phyloP scores from a whole-genome alignment of 1,284 basidiomycete genomes.

The Cystobasidium sp. region DNA sequence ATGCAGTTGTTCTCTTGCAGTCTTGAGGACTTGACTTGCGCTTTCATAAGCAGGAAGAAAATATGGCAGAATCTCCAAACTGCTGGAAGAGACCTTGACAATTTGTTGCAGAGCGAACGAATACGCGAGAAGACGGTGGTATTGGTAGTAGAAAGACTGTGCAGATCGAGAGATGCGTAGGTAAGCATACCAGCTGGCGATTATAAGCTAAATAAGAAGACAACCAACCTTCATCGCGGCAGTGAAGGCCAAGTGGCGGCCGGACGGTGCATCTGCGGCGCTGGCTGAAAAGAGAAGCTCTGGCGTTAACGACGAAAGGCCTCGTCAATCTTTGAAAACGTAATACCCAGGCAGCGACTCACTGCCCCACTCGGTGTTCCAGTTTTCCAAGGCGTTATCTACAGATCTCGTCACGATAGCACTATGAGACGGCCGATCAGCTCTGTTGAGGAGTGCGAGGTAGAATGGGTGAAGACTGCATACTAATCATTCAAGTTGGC shows the following conservation, averaged over 20 bases:
- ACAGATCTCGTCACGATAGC: conserved; percentile 36
- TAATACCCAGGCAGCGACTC: neutral
- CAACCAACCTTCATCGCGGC: conserved; percentile 15
- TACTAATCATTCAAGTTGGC: conserved; percentile 31
- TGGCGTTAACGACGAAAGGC: neutral
- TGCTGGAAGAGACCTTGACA: conserved; percentile 6
- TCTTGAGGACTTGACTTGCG: conserved; percentile 50
- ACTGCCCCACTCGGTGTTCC: conserved; percentile 34
- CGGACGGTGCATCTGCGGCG: neutral
- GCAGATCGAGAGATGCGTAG: too few relatives aligned
- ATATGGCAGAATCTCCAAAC: conserved; percentile 44
- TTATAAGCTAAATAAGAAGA: too few relatives aligned
- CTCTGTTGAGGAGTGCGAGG: neutral
- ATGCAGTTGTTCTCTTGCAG: conserved; percentile 55
- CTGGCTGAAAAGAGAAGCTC: neutral
- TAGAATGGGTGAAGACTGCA: neutral
- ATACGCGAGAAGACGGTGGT: conserved; percentile 33
- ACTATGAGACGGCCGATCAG: neutral
- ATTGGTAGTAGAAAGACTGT: conserved; percentile 31
- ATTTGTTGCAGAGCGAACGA: conserved; percentile 37
- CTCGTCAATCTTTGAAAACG: neutral
- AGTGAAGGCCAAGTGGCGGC: conserved; percentile 5
- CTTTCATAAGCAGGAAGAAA: conserved; percentile 51
- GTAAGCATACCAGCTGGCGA: too few relatives aligned
- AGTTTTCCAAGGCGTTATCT: conserved; percentile 22